These are phyloP conservation scores for Paramecium octaurelia DNA, from an alignment of 73 alveolate species.

Conservation along the genomic window DNA sequence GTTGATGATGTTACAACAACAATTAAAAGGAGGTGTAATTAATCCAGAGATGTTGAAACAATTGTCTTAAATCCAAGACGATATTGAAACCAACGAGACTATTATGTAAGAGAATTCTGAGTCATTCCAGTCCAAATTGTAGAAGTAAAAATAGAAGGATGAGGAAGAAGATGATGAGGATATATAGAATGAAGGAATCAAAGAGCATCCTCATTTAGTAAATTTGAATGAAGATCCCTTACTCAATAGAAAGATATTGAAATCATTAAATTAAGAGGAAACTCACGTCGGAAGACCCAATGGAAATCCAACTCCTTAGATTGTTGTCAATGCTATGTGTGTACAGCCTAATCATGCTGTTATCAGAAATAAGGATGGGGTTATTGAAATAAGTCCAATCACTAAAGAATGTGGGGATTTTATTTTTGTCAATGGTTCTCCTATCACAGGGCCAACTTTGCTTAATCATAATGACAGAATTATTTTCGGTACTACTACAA, in stretches of 20 bases:
- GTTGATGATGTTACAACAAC: constrained; percentile 41
- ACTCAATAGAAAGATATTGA: constrained; percentile 81
- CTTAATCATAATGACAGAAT: constrained; percentile 73
- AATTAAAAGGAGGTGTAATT: constrained; percentile 35
- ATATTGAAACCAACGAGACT: constrained; percentile 63
- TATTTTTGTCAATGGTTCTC: constrained; percentile 63
- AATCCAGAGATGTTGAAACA: constrained; percentile 65
- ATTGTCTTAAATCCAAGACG: constrained; percentile 71
- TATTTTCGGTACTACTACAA: constrained; percentile 76
- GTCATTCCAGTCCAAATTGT: constrained; percentile 73
- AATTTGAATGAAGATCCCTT: constrained; percentile 95
- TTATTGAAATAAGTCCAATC: constrained; percentile 55
- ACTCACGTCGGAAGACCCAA: constrained; percentile 89
- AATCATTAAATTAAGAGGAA: constrained; percentile 73
- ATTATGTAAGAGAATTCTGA: constrained; percentile 69
- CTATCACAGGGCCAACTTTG: neutral
- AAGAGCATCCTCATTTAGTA: constrained; percentile 79
- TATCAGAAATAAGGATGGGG: constrained; percentile 61
- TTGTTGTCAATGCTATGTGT: constrained; percentile 87
- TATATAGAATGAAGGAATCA: constrained; percentile 59
- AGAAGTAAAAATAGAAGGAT: constrained; percentile 72
- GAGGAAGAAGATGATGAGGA: constrained; percentile 65
- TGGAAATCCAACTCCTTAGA: constrained; percentile 91
- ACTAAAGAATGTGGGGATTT: constrained; percentile 57
- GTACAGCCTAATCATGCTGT: constrained; percentile 83